These are phyloP conservation scores for Phlegmacium glaucopus DNA, from an alignment of 768 basidiomycete genomes.

Conservation along the genomic window DNA sequence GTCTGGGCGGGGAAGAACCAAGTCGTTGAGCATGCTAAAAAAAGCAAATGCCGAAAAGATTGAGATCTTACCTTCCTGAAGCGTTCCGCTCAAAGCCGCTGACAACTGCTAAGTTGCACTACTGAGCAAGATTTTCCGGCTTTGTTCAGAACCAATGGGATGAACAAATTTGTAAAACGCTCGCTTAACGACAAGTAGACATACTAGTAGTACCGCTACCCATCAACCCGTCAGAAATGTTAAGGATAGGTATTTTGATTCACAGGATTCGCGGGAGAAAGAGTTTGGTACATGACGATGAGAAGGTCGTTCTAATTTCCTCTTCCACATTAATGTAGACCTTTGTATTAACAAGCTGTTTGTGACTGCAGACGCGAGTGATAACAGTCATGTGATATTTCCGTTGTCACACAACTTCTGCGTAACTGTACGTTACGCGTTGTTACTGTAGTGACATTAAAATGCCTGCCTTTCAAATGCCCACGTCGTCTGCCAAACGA, in stretches of 20 bases:
- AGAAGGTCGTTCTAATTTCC: too few species aligned
- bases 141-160: slow-evolving; percentile 15
- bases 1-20: slow-evolving; percentile 27
- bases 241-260: not conserved
- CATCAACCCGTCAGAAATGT: too few species aligned
- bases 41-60: slow-evolving; percentile 9
- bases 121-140: slow-evolving; percentile 22
- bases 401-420: not conserved
- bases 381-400: not conserved
- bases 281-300: too few species aligned
- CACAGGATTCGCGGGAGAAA: not conserved
- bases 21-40: slow-evolving; percentile 27
- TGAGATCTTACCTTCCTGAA: slow-evolving; percentile 46
- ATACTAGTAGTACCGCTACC: too few species aligned
- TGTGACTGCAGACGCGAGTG: not conserved
- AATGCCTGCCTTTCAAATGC: slow-evolving; percentile 28
- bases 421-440: too few species aligned
- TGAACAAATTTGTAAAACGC: not conserved
- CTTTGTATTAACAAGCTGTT: too few species aligned
- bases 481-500: slow-evolving; percentile 25
- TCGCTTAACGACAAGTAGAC: not conserved
- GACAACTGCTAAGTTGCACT: slow-evolving; percentile 19
- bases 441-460: too few species aligned
- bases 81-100: slow-evolving; percentile 38
- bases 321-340: too few species aligned